Percentiles rank a stretch among this genome's conserved stretches.
Conservation (phyloP, 805 yeast species). For the Jamesozyma spencerorum region DNA sequence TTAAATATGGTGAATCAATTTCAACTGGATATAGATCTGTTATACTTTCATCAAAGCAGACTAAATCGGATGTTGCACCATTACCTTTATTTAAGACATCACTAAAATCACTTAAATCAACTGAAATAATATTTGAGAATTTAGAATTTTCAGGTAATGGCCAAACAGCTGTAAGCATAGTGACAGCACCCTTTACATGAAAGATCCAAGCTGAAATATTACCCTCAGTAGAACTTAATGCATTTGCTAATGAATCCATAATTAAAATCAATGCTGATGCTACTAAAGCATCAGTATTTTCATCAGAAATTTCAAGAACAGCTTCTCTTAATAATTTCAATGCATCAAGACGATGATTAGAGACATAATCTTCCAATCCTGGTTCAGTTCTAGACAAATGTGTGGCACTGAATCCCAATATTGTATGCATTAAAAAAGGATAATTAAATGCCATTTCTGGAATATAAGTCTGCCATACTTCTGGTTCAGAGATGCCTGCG, state of each 20-base stretch:
- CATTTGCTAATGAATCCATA: conserved; percentile 91
- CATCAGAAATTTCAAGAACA: conserved; percentile 70
- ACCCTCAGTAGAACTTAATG: conserved; percentile 39
- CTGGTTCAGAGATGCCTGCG: conserved; percentile 75
- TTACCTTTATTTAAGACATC: conserved; percentile 38
- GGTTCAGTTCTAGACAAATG: conserved; percentile 72
- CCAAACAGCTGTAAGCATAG: conserved; percentile 93
- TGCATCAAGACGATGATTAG: conserved; percentile 83
- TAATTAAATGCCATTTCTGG: conserved; percentile 81
- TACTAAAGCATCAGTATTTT: conserved; percentile 86
- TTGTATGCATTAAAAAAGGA: conserved; percentile 87
- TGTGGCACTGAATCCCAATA: conserved; percentile 86
- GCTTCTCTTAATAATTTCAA: conserved; percentile 73
- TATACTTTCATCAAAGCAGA: conserved; percentile 79
- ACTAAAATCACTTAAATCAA: conserved; percentile 83
- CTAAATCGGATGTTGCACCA: conserved; percentile 43
- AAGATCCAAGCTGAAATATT: conserved; percentile 84
- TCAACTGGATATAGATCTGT: conserved; percentile 82
- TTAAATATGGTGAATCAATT: conserved; percentile 71
- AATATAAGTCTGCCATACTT: conserved; percentile 80
- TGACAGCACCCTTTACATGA: conserved; percentile 95
- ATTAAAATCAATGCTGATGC: conserved; percentile 84
- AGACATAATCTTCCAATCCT: conserved; percentile 72
- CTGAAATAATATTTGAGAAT: conserved; percentile 65
- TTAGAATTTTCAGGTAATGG: conserved; percentile 65